Evolutionary conservation across 2,329 filamentous ascomycete genomes (phyloP).

Genomic region (Esteya vermicola): DNA sequence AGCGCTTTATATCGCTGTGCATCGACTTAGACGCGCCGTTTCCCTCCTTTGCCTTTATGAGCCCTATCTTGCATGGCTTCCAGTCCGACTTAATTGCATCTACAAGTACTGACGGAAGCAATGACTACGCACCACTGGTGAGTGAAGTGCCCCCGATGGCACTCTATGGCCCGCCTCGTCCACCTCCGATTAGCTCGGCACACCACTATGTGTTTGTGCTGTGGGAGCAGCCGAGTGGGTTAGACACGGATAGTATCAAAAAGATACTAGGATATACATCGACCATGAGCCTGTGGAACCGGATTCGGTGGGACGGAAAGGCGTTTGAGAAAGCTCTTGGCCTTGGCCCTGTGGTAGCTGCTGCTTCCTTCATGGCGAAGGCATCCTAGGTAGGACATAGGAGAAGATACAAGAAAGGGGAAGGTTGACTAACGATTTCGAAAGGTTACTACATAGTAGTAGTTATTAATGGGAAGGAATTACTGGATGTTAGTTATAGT

Average conservation of each 20-base stretch:
- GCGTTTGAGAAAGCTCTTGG: conserved; percentile 18
- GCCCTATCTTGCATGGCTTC: conserved; percentile 33
- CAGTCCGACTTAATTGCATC: conserved; percentile 21
- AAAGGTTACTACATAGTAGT: no score
- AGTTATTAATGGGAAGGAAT: no score
- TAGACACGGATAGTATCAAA: conserved; percentile 8
- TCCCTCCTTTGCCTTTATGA: conserved; percentile 22
- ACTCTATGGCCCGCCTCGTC: conserved; percentile 5
- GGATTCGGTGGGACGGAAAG: conserved; percentile 29
- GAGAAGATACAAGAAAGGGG: no score
- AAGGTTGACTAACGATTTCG: no score
- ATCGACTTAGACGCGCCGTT: conserved; percentile 34
- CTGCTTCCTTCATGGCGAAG: conserved; percentile 12
- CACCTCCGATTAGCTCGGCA: conserved; percentile 6
- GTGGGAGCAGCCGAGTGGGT: conserved; percentile 9
- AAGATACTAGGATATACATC: conserved; percentile 21
- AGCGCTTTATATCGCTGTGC: conserved; percentile 22
- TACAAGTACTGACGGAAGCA: neutral
- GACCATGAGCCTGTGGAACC: conserved; percentile 18
- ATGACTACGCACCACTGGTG: conserved; percentile 5
- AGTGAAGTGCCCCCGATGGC: neutral
- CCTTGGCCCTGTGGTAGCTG: conserved; percentile 12
- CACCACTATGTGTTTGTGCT: conserved; percentile 11
- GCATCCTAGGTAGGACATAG: no score
- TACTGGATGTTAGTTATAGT: no score